These are phyloP conservation scores for Barnettozyma wickerhamii DNA, from an alignment of 805 yeast species.

Conservation along the genomic window DNA sequence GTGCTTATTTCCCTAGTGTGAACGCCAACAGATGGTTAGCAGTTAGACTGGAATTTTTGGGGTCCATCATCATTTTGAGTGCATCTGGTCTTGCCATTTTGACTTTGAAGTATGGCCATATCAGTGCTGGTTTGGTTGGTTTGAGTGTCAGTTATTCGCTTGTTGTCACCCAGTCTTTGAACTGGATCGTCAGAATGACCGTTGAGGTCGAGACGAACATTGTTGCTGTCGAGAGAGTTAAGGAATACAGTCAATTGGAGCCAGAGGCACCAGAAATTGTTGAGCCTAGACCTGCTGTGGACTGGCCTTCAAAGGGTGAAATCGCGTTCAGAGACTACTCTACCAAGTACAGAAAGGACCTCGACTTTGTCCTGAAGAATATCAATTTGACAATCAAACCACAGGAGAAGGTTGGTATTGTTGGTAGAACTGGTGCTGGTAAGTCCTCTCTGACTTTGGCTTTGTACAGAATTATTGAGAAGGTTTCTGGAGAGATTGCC, in stretches of 20 bases:
- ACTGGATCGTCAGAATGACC: conserved; percentile 98
- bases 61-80: conserved; percentile 81
- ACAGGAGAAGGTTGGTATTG: conserved; percentile 87
- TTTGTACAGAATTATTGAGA: conserved; percentile 79
- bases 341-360: conserved; percentile 78
- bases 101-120: conserved; percentile 53
- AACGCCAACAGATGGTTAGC: conserved; percentile 98
- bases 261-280: conserved; percentile 82
- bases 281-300: conserved; percentile 59
- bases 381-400: conserved; percentile 62
- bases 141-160: conserved; percentile 89
- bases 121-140: conserved; percentile 92
- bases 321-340: conserved; percentile 68
- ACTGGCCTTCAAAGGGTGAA: conserved; percentile 74
- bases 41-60: conserved; percentile 86
- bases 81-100: conserved; percentile 77
- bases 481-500: conserved; percentile 60
- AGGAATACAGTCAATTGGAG: conserved; percentile 75
- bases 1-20: conserved; percentile 88
- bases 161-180: conserved; percentile 87
- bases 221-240: conserved; percentile 92
- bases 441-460: conserved; percentile 84
- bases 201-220: conserved; percentile 97
- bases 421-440: conserved; percentile 97
- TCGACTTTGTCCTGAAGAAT: conserved; percentile 73